Percentiles rank a stretch among this genome's conserved stretches.
Conservation (phyloP, 768 basidiomycete species). For the Pulveroboletus sp. region DNA sequence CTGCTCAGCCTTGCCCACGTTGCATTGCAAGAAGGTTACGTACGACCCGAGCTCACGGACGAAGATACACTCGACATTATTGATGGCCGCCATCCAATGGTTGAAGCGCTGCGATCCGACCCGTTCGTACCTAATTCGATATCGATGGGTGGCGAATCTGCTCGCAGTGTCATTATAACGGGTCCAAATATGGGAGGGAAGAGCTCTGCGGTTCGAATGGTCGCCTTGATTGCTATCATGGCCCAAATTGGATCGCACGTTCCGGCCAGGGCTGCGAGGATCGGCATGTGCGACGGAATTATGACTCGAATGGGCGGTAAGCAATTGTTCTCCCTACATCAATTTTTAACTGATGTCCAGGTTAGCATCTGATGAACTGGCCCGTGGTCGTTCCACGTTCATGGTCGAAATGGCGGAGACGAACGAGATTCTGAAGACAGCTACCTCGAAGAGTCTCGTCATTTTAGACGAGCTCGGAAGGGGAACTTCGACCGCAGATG, state of each 20-base stretch:
- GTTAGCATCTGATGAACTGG: conserved; percentile 82
- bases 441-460: conserved; percentile 75
- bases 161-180: conserved; percentile 69
- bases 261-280: conserved; percentile 69
- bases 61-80: conserved; percentile 68
- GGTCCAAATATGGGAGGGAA: conserved; percentile 90
- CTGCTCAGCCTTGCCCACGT: conserved; percentile 81
- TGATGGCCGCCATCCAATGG: conserved; percentile 92
- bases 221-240: conserved; percentile 71
- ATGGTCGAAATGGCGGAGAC: conserved; percentile 98
- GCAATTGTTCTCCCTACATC: conserved; percentile 17
- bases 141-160: conserved; percentile 51
- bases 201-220: conserved; percentile 79
- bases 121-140: conserved; percentile 88
- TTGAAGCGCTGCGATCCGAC: conserved; percentile 71
- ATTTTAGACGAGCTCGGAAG: conserved; percentile 89
- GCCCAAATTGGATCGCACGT: conserved; percentile 93
- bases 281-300: conserved; percentile 83
- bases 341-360: not conserved
- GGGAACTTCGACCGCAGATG: conserved; percentile 93
- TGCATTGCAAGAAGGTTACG: conserved; percentile 72
- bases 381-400: conserved; percentile 86
- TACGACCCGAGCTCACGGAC: conserved; percentile 71
- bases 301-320: conserved; percentile 88
- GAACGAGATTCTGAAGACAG: conserved; percentile 78